A percentile compares a stretch with the other conserved stretches of the same genome.
These are phyloP conservation scores for Luzula sylvatica DNA, from an alignment of 176 grass and related monocot genomes.

Conservation along the genomic window DNA sequence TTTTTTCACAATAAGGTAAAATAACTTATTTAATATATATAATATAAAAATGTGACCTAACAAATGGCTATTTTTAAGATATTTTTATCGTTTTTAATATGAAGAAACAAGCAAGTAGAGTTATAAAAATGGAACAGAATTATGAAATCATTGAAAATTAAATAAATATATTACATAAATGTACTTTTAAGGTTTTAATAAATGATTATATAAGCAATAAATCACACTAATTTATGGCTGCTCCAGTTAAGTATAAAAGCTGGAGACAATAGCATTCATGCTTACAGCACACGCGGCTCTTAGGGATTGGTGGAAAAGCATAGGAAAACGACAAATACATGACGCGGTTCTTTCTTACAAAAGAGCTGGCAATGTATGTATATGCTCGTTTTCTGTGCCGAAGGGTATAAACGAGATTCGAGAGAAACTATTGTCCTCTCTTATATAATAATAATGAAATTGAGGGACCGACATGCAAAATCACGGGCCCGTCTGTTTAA, in stretches of 20 bases:
- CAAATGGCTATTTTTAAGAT: not conserved
- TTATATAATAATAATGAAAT: not conserved
- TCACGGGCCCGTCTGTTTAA: not conserved
- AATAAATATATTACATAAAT: not conserved
- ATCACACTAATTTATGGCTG: not conserved
- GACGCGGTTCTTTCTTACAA: slow-evolving; percentile 11
- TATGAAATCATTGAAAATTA: not conserved
- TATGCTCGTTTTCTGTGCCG: not conserved
- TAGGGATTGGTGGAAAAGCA: not conserved
- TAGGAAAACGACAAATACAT: slow-evolving; percentile 11
- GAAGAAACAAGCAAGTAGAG: not conserved
- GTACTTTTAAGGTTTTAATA: not conserved
- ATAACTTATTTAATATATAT: not conserved
- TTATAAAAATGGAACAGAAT: not conserved
- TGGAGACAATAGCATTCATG: not conserved
- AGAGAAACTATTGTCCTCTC: slow-evolving; percentile 15
- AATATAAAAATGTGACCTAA: not conserved
- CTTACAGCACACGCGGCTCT: not conserved
- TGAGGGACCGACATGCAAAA: not conserved
- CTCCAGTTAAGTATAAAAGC: not conserved
- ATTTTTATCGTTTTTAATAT: not conserved
- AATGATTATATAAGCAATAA: not conserved
- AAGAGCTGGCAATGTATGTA: slow-evolving; percentile 11
- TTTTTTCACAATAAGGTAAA: not conserved
- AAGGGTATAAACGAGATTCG: slow-evolving; percentile 13